Evolutionary conservation across 2,329 filamentous ascomycete species (phyloP), one percentile per base, ranked within the genome.

Genomic region (Metarhizium album): DNA sequence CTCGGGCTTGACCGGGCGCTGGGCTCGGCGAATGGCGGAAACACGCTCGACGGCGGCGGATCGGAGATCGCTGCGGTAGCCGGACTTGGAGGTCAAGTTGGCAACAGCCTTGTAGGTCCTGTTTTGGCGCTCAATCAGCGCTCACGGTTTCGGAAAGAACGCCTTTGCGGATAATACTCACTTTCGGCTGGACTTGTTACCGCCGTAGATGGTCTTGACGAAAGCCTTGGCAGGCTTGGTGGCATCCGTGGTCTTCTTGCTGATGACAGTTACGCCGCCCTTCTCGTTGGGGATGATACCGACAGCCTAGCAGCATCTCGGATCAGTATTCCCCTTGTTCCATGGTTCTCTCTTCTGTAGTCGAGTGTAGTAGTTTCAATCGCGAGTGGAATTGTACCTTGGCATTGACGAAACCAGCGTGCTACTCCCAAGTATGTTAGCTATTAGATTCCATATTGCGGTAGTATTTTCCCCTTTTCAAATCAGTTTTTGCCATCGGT

Each of bases 91-190:
- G 63, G 84, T 82, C 70, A 78, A 76, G 77, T 82, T 86, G 74
- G 90, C 90, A 69, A 97, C 82, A 64, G 80, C 79, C 77, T 86
- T 87, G 84, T 90, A 97, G 75, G 86, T 85, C 81, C 89, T 93
- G 59, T 47, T 58, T 52, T 27, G 4, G 6, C 22, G n/a, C 31
- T 7, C n/a, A 33, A 18, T 53, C 22, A 53, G 51, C 42, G 22
- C 22, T 20, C 16, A 23, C 24, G 11, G 7, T 8, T 11, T 9
- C 33, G 48, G 16, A 43, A 59, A 54, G 64, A 52, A 60, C 22
- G 18, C 49, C 22, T 6, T 16, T 3, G 8, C 23, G 27, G n/a
- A 11, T 37, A 23, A 4, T 22, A 49, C 67, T 67, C 54, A 72
- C 70, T 90, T 93, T 76, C 87, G 84, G 68, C 78, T 82, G 61